Evolutionary conservation across 306 rosid genomes (phyloP).

Genomic region (Datisca glomerata): DNA sequence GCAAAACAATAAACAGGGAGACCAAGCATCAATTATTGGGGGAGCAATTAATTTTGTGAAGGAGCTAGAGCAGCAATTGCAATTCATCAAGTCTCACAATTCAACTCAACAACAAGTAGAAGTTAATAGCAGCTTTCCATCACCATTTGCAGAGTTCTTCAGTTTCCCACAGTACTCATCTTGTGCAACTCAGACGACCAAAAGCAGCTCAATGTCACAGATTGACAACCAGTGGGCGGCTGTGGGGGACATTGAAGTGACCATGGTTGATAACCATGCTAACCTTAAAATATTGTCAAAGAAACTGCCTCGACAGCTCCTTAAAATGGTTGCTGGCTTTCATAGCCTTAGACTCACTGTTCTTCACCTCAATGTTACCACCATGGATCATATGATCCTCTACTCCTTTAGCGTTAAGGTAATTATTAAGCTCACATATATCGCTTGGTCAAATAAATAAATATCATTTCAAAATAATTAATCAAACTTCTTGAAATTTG

Average conservation of each 20-base stretch:
- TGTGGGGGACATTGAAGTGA: constrained; percentile 84
- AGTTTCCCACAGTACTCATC: constrained; percentile 75
- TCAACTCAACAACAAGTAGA: constrained; percentile 9
- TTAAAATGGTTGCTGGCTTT: constrained; percentile 55
- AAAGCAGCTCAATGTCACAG: constrained; percentile 9
- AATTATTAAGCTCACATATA: no score
- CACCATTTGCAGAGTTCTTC: constrained; percentile 62
- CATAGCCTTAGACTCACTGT: constrained; percentile 45
- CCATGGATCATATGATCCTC: constrained; percentile 46
- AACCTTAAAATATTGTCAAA: constrained; percentile 56
- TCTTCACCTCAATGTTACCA: constrained; percentile 79
- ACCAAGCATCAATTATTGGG: constrained; percentile 90
- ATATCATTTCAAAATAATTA: no score
- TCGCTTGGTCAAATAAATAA: no score
- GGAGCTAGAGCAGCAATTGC: constrained; percentile 69
- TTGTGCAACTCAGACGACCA: constrained; percentile 15
- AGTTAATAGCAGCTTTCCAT: neutral
- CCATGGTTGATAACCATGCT: constrained; percentile 78
- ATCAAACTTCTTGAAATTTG: no score
- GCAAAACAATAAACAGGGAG: no score
- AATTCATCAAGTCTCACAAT: constrained; percentile 39
- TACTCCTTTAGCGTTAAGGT: constrained; percentile 84
- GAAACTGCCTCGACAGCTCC: constrained; percentile 38
- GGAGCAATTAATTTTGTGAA: constrained; percentile 91
- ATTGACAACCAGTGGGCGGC: constrained; percentile 20